phyloP scores from a whole-genome alignment of 108 stramenopile species.

The Skeletonema costatum region DNA sequence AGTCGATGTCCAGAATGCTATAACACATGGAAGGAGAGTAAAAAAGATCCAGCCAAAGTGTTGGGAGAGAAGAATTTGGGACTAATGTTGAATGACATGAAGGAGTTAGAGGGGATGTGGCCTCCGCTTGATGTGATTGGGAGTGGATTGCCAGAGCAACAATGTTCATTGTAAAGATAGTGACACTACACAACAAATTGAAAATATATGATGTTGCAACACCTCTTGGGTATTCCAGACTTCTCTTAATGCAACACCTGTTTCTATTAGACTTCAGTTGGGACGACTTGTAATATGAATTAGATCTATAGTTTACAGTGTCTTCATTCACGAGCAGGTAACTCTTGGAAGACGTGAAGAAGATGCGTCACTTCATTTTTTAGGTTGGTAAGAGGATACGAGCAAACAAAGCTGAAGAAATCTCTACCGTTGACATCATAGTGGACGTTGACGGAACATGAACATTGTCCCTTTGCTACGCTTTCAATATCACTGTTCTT shows the following conservation, averaged over 20 bases:
- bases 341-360: constrained; percentile 54
- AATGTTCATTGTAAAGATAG: constrained; percentile 1
- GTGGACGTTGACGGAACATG: constrained; percentile 66
- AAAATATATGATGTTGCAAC: too few relatives aligned
- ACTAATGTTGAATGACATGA: constrained; percentile 21
- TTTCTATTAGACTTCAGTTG: background rate
- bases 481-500: constrained; percentile 49
- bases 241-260: too few relatives aligned
- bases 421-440: constrained; percentile 68
- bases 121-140: constrained; percentile 10
- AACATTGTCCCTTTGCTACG: constrained; percentile 54
- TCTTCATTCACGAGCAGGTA: constrained; percentile 21
- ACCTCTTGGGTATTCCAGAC: too few relatives aligned
- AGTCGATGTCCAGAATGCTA: constrained; percentile 19
- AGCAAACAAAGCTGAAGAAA: constrained; percentile 75
- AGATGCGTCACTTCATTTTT: constrained; percentile 61
- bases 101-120: constrained; percentile 27
- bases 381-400: constrained; percentile 79
- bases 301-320: background rate
- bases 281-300: background rate
- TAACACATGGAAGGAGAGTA: constrained; percentile 23
- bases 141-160: constrained; percentile 23
- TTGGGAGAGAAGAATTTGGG: constrained; percentile 9
- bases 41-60: background rate
- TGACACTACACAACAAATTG: too few relatives aligned